Conservation (phyloP, 2,329 filamentous ascomycete species). For the Nemania diffusa region DNA sequence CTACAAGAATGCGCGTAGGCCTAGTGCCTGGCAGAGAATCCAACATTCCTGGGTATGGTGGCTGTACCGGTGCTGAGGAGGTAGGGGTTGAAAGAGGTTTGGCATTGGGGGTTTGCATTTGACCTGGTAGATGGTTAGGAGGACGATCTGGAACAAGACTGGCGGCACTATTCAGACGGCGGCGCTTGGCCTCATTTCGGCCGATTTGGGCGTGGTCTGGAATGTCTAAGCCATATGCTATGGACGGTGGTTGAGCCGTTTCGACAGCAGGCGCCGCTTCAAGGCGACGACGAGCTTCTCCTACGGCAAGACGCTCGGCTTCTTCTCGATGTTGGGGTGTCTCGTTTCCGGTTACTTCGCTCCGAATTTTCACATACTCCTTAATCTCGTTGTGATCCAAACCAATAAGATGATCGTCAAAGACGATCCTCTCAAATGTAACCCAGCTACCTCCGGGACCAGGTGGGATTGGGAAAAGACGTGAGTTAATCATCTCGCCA, state of each 20-base stretch:
- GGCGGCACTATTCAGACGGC: constrained; percentile 55
- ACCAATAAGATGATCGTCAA: constrained; percentile 65
- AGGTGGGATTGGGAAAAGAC: constrained; percentile 60
- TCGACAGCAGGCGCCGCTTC: constrained; percentile 57
- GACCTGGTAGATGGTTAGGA: constrained; percentile 8
- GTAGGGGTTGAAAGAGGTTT: constrained; percentile 12
- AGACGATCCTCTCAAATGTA: constrained; percentile 69
- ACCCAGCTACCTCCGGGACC: constrained; percentile 73
- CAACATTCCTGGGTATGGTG: constrained; percentile 32
- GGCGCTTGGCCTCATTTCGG: constrained; percentile 58
- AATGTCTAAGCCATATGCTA: constrained; percentile 63
- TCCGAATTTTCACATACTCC: constrained; percentile 68
- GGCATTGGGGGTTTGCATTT: constrained; percentile 16
- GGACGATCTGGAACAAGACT: constrained; percentile 49
- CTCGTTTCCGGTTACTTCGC: constrained; percentile 49
- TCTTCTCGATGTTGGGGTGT: constrained; percentile 54
- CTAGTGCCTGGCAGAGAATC: constrained; percentile 59
- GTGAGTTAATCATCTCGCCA: constrained; percentile 59
- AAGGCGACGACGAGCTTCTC: constrained; percentile 59
- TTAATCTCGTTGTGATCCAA: constrained; percentile 68
- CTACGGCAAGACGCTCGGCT: constrained; percentile 57
- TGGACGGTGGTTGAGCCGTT: constrained; percentile 54
- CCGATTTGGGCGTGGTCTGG: constrained; percentile 55
- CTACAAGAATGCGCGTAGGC: constrained; percentile 67
- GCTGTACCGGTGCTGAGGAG: constrained; percentile 10